phyloP scores from a whole-genome alignment of 108 stramenopile genomes.

The Nitzschia sp. region DNA sequence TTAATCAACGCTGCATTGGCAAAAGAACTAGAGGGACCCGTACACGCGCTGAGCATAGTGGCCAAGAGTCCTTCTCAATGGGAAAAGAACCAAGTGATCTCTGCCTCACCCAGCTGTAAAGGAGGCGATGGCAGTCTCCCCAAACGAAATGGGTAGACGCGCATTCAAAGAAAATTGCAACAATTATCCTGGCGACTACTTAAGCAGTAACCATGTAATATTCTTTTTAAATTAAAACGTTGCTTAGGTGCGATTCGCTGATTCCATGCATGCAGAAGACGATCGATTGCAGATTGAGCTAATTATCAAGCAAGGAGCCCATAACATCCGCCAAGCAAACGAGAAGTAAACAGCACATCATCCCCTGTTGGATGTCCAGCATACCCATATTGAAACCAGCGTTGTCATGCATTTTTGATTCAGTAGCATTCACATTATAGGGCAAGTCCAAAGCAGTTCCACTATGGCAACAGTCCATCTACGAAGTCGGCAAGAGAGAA shows the following conservation, averaged over 20 bases:
- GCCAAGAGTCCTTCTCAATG: constrained; percentile 95
- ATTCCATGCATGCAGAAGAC: too few species aligned
- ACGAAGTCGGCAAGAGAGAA: too few species aligned
- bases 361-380: too few species aligned
- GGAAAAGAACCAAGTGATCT: constrained; percentile 47
- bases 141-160: constrained; percentile 13
- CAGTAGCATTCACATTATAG: constrained; percentile 74
- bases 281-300: too few species aligned
- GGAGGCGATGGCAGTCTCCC: constrained; percentile 84
- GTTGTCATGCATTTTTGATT: constrained; percentile 38
- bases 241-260: too few species aligned
- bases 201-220: too few species aligned
- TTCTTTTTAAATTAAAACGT: too few species aligned
- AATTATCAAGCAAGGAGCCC: too few species aligned
- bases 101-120: constrained; percentile 66
- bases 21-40: constrained; percentile 83
- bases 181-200: too few species aligned
- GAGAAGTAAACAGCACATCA: too few species aligned
- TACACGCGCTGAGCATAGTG: constrained; percentile 94
- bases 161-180: too few species aligned
- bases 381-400: constrained; percentile 35
- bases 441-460: constrained; percentile 85
- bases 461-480: constrained; percentile 81
- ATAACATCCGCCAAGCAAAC: too few species aligned
- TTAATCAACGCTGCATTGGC: constrained; percentile 74